Base-by-base conservation (phyloP, 139 green algal species). In the Yamagishiella unicocca region DNA sequence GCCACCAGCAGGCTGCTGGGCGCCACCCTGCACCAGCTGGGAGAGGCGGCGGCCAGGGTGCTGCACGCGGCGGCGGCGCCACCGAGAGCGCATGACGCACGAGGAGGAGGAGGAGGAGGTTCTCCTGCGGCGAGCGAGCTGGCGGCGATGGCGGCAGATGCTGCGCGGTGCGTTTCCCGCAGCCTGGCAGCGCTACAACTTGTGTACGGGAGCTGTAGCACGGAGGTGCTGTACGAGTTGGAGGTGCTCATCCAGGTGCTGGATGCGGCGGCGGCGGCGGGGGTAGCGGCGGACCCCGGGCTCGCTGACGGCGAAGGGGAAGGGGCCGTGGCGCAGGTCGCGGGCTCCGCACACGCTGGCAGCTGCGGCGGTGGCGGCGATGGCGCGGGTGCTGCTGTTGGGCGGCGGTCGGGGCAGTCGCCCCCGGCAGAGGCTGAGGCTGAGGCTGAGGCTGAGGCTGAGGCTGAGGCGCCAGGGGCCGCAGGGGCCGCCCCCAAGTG, bases 201-300 rank as follows among this genome's bases (percentile, higher is more conserved):
- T 22, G 64, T 77, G 67, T 87, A 78, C 82, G 46, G 82, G 46
- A 72, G 45, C 50, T 87, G 82, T 53, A 87, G 66, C 42, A 87
- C 82, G 46, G 82, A 79, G 50, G 66, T 71, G 35, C 24, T 87
- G 82, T 78, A 79, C 45, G 64, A 80, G 25, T 31, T 80, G 67
- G 66, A 46, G 45, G 50, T 87, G 82, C 33, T 84, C 2, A 14
- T 38, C 27, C 10, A 35, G 54, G n/a, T 84, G 40, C 40, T 74
- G 55, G 53, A 21, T 27, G 6, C 2, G 50, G 31, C 54, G 70
- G 2, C 38, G 38, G 24, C 12, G 70, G 25, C 29, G 72, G 27
- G n/a, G 17, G 58, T 33, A 6, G 38, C 40, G 40, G 29, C 70
- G 27, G 19, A 29, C 6, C 6, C 58, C 21, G n/a, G n/a, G n/a